These are phyloP conservation scores for Sclerotinia glacialis DNA, from an alignment of 2,329 filamentous ascomycete genomes.

Conservation along the genomic window DNA sequence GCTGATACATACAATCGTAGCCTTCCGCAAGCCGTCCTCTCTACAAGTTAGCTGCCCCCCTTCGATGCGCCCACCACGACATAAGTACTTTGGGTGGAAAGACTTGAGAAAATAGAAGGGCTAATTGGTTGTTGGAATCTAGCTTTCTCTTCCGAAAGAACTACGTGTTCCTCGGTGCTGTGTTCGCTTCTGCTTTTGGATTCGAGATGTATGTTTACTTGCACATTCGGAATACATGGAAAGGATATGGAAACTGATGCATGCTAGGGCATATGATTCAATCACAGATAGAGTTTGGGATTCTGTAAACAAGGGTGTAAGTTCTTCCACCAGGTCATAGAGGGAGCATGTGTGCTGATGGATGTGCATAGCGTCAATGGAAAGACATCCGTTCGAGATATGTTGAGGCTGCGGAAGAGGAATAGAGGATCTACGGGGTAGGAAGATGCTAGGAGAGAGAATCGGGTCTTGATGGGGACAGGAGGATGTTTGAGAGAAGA, in stretches of 20 bases:
- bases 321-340: slow-evolving; percentile 42
- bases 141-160: slow-evolving; percentile 86
- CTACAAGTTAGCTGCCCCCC: slow-evolving; percentile 38
- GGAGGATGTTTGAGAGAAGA: slow-evolving; percentile 8
- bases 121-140: slow-evolving; percentile 32
- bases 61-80: slow-evolving; percentile 15
- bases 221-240: neutral
- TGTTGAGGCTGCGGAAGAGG: slow-evolving; percentile 67
- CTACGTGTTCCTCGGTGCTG: slow-evolving; percentile 77
- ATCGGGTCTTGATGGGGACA: neutral
- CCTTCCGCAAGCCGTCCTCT: slow-evolving; percentile 31
- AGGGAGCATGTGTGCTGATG: slow-evolving; percentile 37
- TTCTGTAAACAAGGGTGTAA: slow-evolving; percentile 83
- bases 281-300: slow-evolving; percentile 87
- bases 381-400: slow-evolving; percentile 97
- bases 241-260: slow-evolving; percentile 21
- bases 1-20: slow-evolving; percentile 11
- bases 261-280: slow-evolving; percentile 73
- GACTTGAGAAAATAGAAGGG: neutral
- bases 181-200: slow-evolving; percentile 85
- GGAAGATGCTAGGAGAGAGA: slow-evolving; percentile 7
- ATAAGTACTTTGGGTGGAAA: neutral
- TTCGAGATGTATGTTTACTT: slow-evolving; percentile 78
- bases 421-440: slow-evolving; percentile 33
- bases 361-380: slow-evolving; percentile 82